Percentiles rank a stretch among this genome's conserved stretches.
phyloP scores from a whole-genome alignment of 192 early-diverging fungal genomes.

The Coemansia furcata region DNA sequence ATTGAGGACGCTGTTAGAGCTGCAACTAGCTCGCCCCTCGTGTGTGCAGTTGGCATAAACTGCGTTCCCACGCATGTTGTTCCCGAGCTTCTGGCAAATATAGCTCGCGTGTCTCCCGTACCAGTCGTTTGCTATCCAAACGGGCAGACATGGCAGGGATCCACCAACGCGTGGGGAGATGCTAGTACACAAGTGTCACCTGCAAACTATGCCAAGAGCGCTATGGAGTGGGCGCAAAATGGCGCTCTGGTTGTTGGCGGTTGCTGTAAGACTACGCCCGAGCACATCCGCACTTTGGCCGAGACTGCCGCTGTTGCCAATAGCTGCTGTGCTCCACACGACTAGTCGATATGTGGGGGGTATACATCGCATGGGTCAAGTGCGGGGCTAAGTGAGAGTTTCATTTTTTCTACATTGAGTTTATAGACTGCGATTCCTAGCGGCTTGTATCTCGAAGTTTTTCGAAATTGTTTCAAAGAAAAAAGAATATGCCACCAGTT shows the following conservation, averaged over 20 bases:
- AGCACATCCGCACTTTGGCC: conserved; percentile 42
- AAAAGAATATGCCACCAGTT: conserved; percentile 21
- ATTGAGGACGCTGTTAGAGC: conserved; percentile 41
- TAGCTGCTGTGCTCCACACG: neutral
- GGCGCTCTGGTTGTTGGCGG: conserved; percentile 58
- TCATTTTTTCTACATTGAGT: neutral
- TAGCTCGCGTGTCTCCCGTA: conserved; percentile 13
- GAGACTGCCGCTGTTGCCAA: neutral
- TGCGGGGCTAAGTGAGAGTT: neutral
- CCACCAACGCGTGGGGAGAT: conserved; percentile 26
- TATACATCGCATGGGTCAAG: neutral
- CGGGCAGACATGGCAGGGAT: conserved; percentile 52
- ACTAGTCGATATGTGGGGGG: neutral
- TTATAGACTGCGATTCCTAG: no score
- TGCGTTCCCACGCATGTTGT: conserved; percentile 45
- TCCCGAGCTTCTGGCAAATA: neutral
- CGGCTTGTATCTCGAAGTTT: neutral
- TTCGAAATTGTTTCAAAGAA: neutral
- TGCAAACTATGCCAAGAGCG: conserved; percentile 39
- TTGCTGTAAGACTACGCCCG: conserved; percentile 59
- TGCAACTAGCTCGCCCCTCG: conserved; percentile 14
- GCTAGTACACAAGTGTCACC: conserved; percentile 6
- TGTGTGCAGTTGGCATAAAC: conserved; percentile 64
- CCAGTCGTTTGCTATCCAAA: conserved; percentile 58
- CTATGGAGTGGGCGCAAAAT: conserved; percentile 22